Conservation (phyloP, 2,329 filamentous ascomycete species). For the Aplosporella prunicola region DNA sequence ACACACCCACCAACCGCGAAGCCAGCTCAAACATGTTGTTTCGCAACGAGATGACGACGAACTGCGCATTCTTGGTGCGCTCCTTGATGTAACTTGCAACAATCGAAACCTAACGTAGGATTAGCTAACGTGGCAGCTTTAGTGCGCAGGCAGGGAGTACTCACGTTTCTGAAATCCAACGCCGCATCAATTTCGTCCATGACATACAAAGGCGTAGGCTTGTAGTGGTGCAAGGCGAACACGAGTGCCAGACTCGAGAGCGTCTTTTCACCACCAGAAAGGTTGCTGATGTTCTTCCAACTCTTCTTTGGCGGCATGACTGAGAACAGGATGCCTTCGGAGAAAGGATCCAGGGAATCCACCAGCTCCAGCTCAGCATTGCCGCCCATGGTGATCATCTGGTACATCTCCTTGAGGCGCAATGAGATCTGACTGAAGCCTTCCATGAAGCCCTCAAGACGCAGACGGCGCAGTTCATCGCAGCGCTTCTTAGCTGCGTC, state of each 20-base stretch:
- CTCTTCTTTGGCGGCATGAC: slow-evolving; percentile 99
- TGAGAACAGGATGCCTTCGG: slow-evolving; percentile 90
- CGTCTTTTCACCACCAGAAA: slow-evolving; percentile 96
- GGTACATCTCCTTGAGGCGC: slow-evolving; percentile 98
- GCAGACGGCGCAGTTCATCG: slow-evolving; percentile 80
- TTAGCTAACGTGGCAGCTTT: no score
- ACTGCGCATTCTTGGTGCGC: slow-evolving; percentile 96
- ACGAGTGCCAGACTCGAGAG: slow-evolving; percentile 85
- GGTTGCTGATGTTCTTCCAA: slow-evolving; percentile 98
- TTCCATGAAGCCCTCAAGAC: slow-evolving; percentile 96
- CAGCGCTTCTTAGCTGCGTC: slow-evolving; percentile 86
- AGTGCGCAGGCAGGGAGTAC: slow-evolving; percentile 32
- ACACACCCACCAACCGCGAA: slow-evolving; percentile 88
- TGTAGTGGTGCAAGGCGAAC: slow-evolving; percentile 97
- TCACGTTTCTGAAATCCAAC: slow-evolving; percentile 92
- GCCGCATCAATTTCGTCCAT: slow-evolving; percentile 99
- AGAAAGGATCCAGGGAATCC: slow-evolving; percentile 91
- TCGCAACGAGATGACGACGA: slow-evolving; percentile 80
- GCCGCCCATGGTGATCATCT: slow-evolving; percentile 99
- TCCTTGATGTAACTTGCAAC: slow-evolving; percentile 99
- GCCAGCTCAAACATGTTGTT: slow-evolving; percentile 99
- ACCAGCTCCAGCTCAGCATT: slow-evolving; percentile 97
- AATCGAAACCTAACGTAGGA: slow-evolving; percentile 65
- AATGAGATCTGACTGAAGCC: slow-evolving; percentile 91
- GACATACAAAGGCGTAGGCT: slow-evolving; percentile 93